Base-by-base conservation (phyloP, 2,329 filamentous ascomycete species). In the Fusarium albidum region DNA sequence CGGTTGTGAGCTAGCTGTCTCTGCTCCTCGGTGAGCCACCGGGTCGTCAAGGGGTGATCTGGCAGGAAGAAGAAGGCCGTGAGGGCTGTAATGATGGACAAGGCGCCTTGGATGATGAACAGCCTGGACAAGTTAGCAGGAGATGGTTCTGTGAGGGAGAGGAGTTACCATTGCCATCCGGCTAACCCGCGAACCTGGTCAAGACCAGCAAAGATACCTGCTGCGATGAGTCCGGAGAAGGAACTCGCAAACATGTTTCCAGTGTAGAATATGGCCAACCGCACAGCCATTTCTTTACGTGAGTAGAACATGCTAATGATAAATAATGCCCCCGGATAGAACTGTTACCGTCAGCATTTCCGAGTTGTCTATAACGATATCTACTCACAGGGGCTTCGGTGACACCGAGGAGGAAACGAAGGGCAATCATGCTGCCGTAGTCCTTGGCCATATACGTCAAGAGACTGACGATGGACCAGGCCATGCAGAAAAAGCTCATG, bases 261-360 rank as follows among this genome's bases (percentile, higher is more conserved):
- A 0, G 76, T 71, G 47, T 80, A 80, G 1, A 80, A 69, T 21
- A 79, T 73, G 0, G 76, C 73, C 2, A 78, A 72, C 32, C 76
- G 68, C 6, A 72, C 64, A 18, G 73, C 69, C 10, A 79, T 62
- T 61, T 78, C 75, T 54, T 81, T 78, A 17, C 79, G 73, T 0
- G 80, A 83, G 62, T 84, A 85, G 67, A 80, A 84, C 50, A 80
- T 77, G 5, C 77, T 78, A 1, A 84, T 71, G 15, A 82, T 74
- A 37, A 66, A 70, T 0, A 72, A 48, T 3, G 64, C 70, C 17
- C 72, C 69, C 0, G 68, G 69, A 44, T 71, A 74, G 32, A 75
- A 72, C 59, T 63, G n/a, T n/a, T n/a, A n/a, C n/a, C n/a, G n/a
- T n/a, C n/a, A n/a, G n/a, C n/a, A n/a, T n/a, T n/a, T n/a, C n/a